Percentiles rank a stretch among this genome's conserved stretches.
Conservation (phyloP, 1,284 basidiomycete genomes). For the Blastosporella zonata region DNA sequence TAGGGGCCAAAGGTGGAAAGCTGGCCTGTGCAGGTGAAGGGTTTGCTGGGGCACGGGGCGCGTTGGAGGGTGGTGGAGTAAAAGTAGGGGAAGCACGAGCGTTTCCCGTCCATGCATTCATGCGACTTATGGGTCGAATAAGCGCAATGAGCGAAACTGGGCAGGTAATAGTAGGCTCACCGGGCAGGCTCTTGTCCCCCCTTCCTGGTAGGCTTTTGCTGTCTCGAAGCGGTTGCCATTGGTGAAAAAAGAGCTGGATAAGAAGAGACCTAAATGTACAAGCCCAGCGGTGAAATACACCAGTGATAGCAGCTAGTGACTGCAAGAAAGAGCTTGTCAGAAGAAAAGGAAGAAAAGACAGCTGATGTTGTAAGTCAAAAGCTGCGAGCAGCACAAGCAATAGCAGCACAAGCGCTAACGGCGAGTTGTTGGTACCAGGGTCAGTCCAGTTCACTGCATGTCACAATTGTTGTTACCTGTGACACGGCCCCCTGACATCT, state of each 20-base stretch:
- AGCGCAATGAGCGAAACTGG: constrained; percentile 13
- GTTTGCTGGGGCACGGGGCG: constrained; percentile 47
- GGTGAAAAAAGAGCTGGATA: constrained; percentile 26
- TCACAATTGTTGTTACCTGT: constrained; percentile 14
- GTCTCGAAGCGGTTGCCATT: constrained; percentile 64
- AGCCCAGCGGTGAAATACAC: constrained; percentile 38
- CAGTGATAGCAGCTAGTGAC: constrained; percentile 29
- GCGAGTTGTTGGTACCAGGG: constrained; percentile 4
- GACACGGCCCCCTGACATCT: constrained; percentile 7
- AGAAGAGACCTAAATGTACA: constrained; percentile 28
- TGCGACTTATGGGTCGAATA: constrained; percentile 39
- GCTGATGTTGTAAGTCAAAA: constrained; percentile 8
- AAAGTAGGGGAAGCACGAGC: constrained; percentile 66
- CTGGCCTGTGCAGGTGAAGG: constrained; percentile 33
- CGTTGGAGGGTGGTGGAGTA: constrained; percentile 51
- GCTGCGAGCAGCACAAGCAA: constrained; percentile 15
- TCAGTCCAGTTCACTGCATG: not conserved
- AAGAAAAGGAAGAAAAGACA: not conserved
- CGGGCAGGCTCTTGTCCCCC: constrained; percentile 53
- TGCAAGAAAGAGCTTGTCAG: constrained; percentile 22
- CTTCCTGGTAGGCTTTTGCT: constrained; percentile 40
- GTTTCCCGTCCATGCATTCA: constrained; percentile 54
- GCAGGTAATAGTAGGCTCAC: constrained; percentile 36
- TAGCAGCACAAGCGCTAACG: constrained; percentile 7
- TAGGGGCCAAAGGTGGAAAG: constrained; percentile 50